A percentile compares a stretch with the other conserved stretches of the same genome.
Evolutionary conservation across 768 basidiomycete genomes (phyloP).

Genomic region (Lactifluus piperatus): DNA sequence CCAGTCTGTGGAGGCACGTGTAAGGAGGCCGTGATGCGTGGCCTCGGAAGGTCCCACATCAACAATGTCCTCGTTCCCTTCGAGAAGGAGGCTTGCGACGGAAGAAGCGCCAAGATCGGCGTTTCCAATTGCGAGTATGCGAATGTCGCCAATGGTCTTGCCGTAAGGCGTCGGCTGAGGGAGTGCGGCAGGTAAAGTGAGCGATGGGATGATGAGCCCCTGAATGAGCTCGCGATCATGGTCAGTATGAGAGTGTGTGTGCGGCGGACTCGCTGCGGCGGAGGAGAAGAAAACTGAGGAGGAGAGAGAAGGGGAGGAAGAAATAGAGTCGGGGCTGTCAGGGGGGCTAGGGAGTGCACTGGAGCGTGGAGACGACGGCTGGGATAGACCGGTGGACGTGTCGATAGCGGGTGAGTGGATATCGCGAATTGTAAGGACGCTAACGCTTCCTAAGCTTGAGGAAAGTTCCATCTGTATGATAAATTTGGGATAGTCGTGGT

Average conservation of each 20-base stretch:
- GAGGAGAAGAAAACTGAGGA: slow-evolving; percentile 77
- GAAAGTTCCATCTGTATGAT: slow-evolving; percentile 8
- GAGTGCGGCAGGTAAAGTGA: slow-evolving; percentile 54
- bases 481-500: not conserved
- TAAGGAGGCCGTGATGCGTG: slow-evolving; percentile 30
- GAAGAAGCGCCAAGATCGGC: slow-evolving; percentile 38
- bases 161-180: slow-evolving; percentile 58
- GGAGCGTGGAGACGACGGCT: slow-evolving; percentile 38
- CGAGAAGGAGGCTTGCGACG: slow-evolving; percentile 41
- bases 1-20: slow-evolving; percentile 65
- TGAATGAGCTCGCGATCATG: slow-evolving; percentile 31
- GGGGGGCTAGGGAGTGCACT: slow-evolving; percentile 48
- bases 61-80: slow-evolving; percentile 61
- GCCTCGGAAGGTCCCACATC: slow-evolving; percentile 54
- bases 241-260: slow-evolving; percentile 37
- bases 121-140: slow-evolving; percentile 45
- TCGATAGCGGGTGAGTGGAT: not conserved
- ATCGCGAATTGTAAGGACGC: slow-evolving; percentile 17
- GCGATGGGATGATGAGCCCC: slow-evolving; percentile 62
- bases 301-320: slow-evolving; percentile 63
- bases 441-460: slow-evolving; percentile 11
- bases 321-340: slow-evolving; percentile 54
- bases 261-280: slow-evolving; percentile 56
- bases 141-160: slow-evolving; percentile 55
- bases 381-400: slow-evolving; percentile 26